These are phyloP conservation scores for Sarocladium kiliense DNA, from an alignment of 2,329 filamentous ascomycete species.

Conservation along the genomic window DNA sequence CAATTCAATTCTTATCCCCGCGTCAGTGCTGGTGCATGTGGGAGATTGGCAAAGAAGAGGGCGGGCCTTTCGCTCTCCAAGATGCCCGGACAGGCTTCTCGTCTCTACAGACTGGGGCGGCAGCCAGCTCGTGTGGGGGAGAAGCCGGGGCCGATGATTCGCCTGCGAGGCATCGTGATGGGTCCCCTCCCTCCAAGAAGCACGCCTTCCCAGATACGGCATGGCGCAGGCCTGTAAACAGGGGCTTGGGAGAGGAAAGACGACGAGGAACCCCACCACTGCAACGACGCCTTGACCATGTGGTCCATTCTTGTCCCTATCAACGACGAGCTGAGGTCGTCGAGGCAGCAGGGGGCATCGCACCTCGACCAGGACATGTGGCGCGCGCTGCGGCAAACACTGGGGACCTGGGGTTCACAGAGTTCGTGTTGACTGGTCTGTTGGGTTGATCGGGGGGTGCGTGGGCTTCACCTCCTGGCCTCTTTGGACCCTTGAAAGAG, in stretches of 20 bases:
- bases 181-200: neutral
- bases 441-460: neutral
- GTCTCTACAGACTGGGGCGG: neutral
- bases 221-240: neutral
- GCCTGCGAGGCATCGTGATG: constrained; percentile 6
- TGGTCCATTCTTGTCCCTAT: neutral
- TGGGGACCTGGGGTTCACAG: constrained; percentile 5
- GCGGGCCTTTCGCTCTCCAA: neutral
- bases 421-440: neutral
- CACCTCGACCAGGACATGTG: neutral
- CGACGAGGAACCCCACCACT: neutral
- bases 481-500: neutral
- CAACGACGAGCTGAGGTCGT: neutral
- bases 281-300: constrained; percentile 4
- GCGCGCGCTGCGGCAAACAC: constrained; percentile 4
- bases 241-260: neutral
- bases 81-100: neutral
- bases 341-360: neutral
- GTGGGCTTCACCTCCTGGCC: neutral
- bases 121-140: neutral
- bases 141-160: constrained; percentile 6
- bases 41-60: constrained; percentile 6
- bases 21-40: neutral
- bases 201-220: neutral
- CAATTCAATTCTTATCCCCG: neutral